phyloP scores from a whole-genome alignment of 805 yeast genomes.

The Jamesozyma spencerorum region DNA sequence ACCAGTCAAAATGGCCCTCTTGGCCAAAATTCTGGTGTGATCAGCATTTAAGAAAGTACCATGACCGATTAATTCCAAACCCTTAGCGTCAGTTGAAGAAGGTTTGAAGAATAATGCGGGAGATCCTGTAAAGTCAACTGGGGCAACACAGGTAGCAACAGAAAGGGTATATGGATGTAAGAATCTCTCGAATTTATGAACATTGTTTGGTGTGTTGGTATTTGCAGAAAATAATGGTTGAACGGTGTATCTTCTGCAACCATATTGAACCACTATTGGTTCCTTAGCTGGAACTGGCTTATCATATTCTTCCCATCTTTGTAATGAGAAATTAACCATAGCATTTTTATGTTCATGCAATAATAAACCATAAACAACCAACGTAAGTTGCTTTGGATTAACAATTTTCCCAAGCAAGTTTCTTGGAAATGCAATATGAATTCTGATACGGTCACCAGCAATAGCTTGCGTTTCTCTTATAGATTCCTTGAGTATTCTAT shows the following conservation, averaged over 20 bases:
- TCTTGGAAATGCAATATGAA: slow-evolving; percentile 52
- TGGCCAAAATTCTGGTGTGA: slow-evolving; percentile 73
- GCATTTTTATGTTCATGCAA: slow-evolving; percentile 82
- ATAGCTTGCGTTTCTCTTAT: slow-evolving; percentile 35
- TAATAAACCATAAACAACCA: slow-evolving; percentile 64
- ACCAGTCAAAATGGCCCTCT: slow-evolving; percentile 85
- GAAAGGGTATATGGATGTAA: slow-evolving; percentile 67
- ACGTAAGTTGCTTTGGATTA: slow-evolving; percentile 40
- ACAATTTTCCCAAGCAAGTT: slow-evolving; percentile 36
- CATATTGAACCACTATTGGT: slow-evolving; percentile 77
- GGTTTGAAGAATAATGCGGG: slow-evolving; percentile 79
- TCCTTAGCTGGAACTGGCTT: slow-evolving; percentile 81
- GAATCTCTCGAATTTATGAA: slow-evolving; percentile 77
- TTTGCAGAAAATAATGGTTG: slow-evolving; percentile 78
- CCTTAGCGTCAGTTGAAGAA: slow-evolving; percentile 35
- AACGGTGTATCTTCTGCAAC: slow-evolving; percentile 78
- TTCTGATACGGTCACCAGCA: slow-evolving; percentile 57
- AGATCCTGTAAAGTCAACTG: slow-evolving; percentile 71
- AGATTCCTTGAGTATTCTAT: slow-evolving; percentile 55
- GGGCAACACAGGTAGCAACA: slow-evolving; percentile 82
- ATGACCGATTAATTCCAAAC: slow-evolving; percentile 67
- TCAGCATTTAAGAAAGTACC: slow-evolving; percentile 87
- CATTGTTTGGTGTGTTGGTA: slow-evolving; percentile 70
- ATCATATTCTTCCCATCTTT: slow-evolving; percentile 84
- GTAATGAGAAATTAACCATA: slow-evolving; percentile 70